These are phyloP conservation scores for Kalaharituber pfeilii DNA, from an alignment of 2,329 filamentous ascomycete species.

Conservation along the genomic window DNA sequence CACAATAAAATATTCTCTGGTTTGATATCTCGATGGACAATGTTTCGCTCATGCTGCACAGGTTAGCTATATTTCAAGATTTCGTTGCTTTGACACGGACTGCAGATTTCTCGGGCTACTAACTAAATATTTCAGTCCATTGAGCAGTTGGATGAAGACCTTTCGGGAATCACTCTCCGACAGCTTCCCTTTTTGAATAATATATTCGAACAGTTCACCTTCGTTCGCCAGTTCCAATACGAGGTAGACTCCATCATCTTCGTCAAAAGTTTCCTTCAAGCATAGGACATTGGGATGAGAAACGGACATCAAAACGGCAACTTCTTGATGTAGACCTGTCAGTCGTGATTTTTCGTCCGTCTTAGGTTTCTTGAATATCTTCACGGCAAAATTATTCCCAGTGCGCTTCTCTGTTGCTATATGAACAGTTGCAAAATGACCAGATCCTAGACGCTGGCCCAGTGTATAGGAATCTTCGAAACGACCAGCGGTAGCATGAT, in stretches of 20 bases:
- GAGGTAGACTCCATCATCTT: constrained; percentile 75
- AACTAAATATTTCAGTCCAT: constrained; percentile 89
- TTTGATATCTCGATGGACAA: constrained; percentile 95
- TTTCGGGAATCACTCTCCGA: constrained; percentile 69
- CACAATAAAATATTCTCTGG: constrained; percentile 86
- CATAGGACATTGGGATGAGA: constrained; percentile 86
- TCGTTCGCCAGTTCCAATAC: constrained; percentile 80
- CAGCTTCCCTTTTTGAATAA: constrained; percentile 78
- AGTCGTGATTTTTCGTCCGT: constrained; percentile 73
- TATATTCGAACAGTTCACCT: constrained; percentile 90
- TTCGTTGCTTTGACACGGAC: neutral
- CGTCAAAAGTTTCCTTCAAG: constrained; percentile 87
- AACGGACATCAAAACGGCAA: constrained; percentile 91
- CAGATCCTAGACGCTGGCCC: constrained; percentile 58
- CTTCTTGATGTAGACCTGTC: constrained; percentile 82
- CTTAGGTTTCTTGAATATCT: constrained; percentile 75
- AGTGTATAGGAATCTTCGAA: constrained; percentile 79
- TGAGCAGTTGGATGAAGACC: constrained; percentile 78
- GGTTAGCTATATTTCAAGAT: constrained; percentile 10
- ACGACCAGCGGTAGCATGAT: constrained; percentile 50
- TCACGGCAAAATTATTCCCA: constrained; percentile 74
- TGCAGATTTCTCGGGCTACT: neutral
- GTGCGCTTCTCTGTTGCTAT: constrained; percentile 72
- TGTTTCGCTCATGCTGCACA: constrained; percentile 76
- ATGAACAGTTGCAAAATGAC: constrained; percentile 88